These are phyloP conservation scores for Boletus rubroflammeus DNA, from an alignment of 768 basidiomycete genomes.

Conservation along the genomic window DNA sequence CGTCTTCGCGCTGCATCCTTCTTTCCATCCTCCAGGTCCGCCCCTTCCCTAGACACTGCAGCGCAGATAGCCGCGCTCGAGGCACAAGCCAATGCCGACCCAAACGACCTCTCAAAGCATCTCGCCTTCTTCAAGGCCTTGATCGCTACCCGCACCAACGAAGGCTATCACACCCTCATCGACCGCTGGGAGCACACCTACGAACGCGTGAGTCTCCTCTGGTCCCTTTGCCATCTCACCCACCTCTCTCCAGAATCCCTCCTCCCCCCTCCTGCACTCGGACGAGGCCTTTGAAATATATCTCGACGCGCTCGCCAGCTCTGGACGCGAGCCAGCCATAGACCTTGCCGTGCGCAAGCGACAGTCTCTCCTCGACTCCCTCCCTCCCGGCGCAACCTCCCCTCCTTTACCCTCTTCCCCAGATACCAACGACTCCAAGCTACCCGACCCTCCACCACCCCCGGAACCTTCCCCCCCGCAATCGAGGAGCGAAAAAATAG, in stretches of 20 bases:
- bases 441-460: slow-evolving; percentile 10
- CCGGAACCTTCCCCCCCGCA: slow-evolving; percentile 8
- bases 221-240: background rate
- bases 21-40: slow-evolving; percentile 38
- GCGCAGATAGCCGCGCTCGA: slow-evolving; percentile 72
- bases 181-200: slow-evolving; percentile 80
- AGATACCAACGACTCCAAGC: slow-evolving; percentile 17
- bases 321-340: slow-evolving; percentile 54
- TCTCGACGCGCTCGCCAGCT: slow-evolving; percentile 59
- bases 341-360: slow-evolving; percentile 64
- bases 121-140: slow-evolving; percentile 67
- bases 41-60: slow-evolving; percentile 62
- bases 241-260: slow-evolving; percentile 48
- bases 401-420: background rate
- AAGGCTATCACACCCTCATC: slow-evolving; percentile 69
- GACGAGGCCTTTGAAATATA: slow-evolving; percentile 76
- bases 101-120: slow-evolving; percentile 67
- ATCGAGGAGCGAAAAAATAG: slow-evolving; percentile 42
- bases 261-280: slow-evolving; percentile 67
- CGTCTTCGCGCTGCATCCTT: slow-evolving; percentile 27
- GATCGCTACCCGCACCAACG: slow-evolving; percentile 56
- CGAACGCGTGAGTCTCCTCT: slow-evolving; percentile 63
- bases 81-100: slow-evolving; percentile 71
- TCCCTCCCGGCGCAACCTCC: slow-evolving; percentile 16
- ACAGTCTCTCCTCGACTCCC: slow-evolving; percentile 54